These are phyloP conservation scores for Planoprotostelium fungivorum DNA, from an alignment of 78 protist species.

Conservation along the genomic window DNA sequence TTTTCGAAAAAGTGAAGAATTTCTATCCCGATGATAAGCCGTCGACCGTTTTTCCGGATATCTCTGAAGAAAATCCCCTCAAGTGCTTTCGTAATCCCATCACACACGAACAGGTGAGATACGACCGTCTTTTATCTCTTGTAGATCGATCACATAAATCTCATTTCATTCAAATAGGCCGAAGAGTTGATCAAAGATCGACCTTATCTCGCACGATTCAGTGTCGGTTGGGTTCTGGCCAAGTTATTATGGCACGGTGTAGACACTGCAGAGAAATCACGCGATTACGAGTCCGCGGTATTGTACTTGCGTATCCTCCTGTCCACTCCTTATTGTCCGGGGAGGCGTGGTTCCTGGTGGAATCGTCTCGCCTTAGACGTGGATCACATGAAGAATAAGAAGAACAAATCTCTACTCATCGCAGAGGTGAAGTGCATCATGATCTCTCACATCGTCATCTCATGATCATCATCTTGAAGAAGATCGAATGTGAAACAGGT, in stretches of 20 bases:
- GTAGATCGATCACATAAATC: no score
- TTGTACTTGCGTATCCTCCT: neutral
- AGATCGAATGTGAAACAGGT: neutral
- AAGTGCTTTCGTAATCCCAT: neutral
- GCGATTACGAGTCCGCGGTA: neutral
- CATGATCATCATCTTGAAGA: neutral
- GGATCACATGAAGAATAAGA: neutral
- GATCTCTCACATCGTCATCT: neutral
- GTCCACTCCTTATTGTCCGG: neutral
- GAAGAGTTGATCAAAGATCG: neutral
- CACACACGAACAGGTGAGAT: neutral
- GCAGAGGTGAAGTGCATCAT: neutral
- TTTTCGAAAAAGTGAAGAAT: neutral
- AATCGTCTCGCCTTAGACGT: neutral
- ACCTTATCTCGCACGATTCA: neutral
- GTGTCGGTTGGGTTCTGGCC: neutral
- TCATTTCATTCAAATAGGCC: neutral
- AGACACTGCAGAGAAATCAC: neutral
- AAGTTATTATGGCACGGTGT: neutral
- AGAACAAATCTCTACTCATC: neutral
- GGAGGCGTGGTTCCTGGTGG: neutral
- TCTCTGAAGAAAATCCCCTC: neutral
- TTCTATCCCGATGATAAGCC: neutral
- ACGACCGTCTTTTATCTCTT: neutral
- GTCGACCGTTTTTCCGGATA: neutral